phyloP scores from a whole-genome alignment of 2,329 filamentous ascomycete genomes.

The Nothopassalora personata region DNA sequence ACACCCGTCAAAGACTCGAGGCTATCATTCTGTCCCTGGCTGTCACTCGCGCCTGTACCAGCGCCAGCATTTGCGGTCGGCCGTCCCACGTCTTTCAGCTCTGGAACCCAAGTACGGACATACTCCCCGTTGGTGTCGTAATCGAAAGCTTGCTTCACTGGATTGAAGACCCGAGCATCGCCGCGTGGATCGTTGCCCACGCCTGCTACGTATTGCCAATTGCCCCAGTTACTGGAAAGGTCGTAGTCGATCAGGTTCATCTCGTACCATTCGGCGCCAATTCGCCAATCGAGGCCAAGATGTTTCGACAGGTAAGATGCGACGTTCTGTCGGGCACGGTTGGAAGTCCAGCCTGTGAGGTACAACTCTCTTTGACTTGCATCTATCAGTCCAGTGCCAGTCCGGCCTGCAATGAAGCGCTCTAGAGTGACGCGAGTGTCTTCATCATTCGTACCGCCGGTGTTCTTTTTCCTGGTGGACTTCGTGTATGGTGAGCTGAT shows the following conservation, averaged over 20 bases:
- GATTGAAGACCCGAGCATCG: slow-evolving; percentile 71
- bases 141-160: slow-evolving; percentile 72
- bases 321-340: slow-evolving; percentile 70
- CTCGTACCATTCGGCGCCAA: slow-evolving; percentile 81
- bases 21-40: slow-evolving; percentile 4
- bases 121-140: slow-evolving; percentile 68
- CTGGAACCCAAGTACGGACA: slow-evolving; percentile 67
- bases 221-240: slow-evolving; percentile 63
- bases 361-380: slow-evolving; percentile 69
- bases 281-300: slow-evolving; percentile 69
- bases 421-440: slow-evolving; percentile 39
- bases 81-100: slow-evolving; percentile 51
- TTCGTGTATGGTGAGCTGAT: slow-evolving; percentile 29
- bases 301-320: slow-evolving; percentile 70
- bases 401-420: slow-evolving; percentile 61
- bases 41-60: neutral
- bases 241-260: slow-evolving; percentile 71
- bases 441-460: slow-evolving; percentile 41
- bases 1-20: slow-evolving; percentile 49
- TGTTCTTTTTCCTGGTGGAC: slow-evolving; percentile 37
- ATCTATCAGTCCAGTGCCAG: slow-evolving; percentile 72
- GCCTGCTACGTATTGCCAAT: slow-evolving; percentile 73
- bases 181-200: slow-evolving; percentile 74
- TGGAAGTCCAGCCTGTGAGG: slow-evolving; percentile 72
- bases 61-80: slow-evolving; percentile 10